Evolutionary conservation across 306 rosid species (phyloP).

Genomic region (Cicer arietinum): DNA sequence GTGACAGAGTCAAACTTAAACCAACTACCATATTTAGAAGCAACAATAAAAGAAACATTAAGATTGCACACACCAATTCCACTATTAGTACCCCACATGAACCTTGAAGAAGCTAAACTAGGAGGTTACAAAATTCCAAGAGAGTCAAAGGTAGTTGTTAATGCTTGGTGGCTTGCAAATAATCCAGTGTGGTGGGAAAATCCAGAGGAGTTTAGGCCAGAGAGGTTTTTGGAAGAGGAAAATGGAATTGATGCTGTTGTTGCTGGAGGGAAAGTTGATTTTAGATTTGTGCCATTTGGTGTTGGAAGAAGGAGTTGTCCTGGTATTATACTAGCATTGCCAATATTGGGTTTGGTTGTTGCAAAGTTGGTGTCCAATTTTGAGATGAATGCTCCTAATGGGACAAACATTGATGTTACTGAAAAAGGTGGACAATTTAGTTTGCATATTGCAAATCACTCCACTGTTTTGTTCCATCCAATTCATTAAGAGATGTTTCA

Average conservation of each 20-base stretch:
- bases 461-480: conserved; percentile 56
- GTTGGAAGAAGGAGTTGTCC: conserved; percentile 92
- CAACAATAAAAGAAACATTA: conserved; percentile 74
- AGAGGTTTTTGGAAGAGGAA: conserved; percentile 82
- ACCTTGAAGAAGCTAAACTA: conserved; percentile 79
- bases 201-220: conserved; percentile 78
- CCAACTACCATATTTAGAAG: conserved; percentile 71
- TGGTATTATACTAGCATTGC: conserved; percentile 82
- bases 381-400: conserved; percentile 60
- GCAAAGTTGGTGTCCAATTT: conserved; percentile 68
- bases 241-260: conserved; percentile 57
- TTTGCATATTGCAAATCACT: conserved; percentile 77
- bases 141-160: conserved; percentile 83
- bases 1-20: conserved; percentile 75
- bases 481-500: conserved; percentile 7
- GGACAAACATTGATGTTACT: conserved; percentile 60
- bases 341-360: conserved; percentile 69
- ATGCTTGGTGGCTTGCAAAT: conserved; percentile 92
- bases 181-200: conserved; percentile 81
- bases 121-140: conserved; percentile 72
- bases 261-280: conserved; percentile 79
- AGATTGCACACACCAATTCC: conserved; percentile 84
- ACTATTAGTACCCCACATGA: conserved; percentile 88
- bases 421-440: conserved; percentile 88
- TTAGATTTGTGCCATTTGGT: conserved; percentile 76